Conservation (phyloP, 1,284 basidiomycete genomes). For the Cryptococcus floricola region DNA sequence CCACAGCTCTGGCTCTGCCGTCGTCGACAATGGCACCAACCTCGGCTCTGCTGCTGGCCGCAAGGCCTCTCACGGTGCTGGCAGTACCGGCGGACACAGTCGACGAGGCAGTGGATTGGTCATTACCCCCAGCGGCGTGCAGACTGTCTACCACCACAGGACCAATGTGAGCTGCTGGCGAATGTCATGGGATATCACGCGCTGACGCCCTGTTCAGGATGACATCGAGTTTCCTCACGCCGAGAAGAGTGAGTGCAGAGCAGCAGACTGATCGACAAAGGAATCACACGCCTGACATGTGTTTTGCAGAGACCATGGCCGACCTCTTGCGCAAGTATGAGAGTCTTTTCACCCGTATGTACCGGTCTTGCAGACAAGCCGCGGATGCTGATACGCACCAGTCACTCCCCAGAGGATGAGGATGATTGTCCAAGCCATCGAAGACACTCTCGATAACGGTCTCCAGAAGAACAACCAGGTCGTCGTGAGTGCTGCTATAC, state of each 20-base stretch:
- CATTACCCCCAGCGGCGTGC: slow-evolving; percentile 66
- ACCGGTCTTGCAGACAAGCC: background rate
- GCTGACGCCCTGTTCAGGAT: slow-evolving; percentile 27
- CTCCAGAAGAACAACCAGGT: slow-evolving; percentile 77
- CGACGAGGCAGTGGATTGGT: slow-evolving; percentile 57
- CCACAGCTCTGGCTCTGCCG: slow-evolving; percentile 6
- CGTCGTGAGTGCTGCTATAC: slow-evolving; percentile 65
- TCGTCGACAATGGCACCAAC: slow-evolving; percentile 45
- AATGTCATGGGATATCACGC: background rate
- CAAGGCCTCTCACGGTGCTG: slow-evolving; percentile 27
- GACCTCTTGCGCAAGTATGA: slow-evolving; percentile 87
- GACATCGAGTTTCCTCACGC: slow-evolving; percentile 48
- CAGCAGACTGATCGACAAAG: background rate
- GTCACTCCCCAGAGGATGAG: slow-evolving; percentile 90
- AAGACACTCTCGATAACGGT: slow-evolving; percentile 83
- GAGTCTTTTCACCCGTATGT: slow-evolving; percentile 60
- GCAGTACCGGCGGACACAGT: slow-evolving; percentile 16
- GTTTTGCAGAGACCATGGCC: slow-evolving; percentile 58
- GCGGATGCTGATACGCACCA: slow-evolving; percentile 29
- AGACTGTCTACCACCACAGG: slow-evolving; percentile 63
- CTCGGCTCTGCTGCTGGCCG: slow-evolving; percentile 31
- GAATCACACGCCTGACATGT: slow-evolving; percentile 11
- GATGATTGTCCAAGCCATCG: slow-evolving; percentile 95
- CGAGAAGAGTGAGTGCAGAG: slow-evolving; percentile 41
- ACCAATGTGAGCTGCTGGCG: slow-evolving; percentile 36